These are phyloP conservation scores for Neurospora sp. DNA, from an alignment of 495 filamentous ascomycete species.

Conservation along the genomic window DNA sequence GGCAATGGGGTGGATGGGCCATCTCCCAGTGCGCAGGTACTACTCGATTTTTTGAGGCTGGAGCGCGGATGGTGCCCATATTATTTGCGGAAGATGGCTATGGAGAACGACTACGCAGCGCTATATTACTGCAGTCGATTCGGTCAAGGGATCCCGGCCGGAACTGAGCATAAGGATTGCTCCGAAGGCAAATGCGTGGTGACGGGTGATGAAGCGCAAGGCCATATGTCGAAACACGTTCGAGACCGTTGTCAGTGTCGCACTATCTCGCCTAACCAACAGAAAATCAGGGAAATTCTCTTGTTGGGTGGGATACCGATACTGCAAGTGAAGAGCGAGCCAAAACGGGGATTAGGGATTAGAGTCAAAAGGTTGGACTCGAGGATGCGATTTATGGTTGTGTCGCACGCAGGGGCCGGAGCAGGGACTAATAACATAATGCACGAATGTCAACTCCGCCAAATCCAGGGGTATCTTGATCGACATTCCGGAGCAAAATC, in stretches of 20 bases:
- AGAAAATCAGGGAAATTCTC: constrained; percentile 12
- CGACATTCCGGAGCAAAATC: not conserved
- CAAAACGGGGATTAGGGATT: constrained; percentile 3
- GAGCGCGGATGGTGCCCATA: constrained; percentile 16
- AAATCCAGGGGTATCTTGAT: constrained; percentile 4
- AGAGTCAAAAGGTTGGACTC: constrained; percentile 9
- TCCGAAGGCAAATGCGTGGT: constrained; percentile 13
- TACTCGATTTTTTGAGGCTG: constrained; percentile 13
- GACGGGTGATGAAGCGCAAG: constrained; percentile 11
- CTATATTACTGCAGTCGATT: constrained; percentile 16
- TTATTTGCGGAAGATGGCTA: constrained; percentile 9
- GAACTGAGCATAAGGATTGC: constrained; percentile 7
- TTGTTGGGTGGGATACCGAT: constrained; percentile 13
- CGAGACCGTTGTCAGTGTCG: constrained; percentile 13
- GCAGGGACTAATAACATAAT: constrained; percentile 10
- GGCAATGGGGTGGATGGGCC: not conserved
- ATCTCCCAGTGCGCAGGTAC: constrained; percentile 11
- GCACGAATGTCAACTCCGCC: constrained; percentile 15
- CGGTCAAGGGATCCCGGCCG: constrained; percentile 3
- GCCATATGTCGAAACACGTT: constrained; percentile 12
- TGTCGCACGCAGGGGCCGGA: constrained; percentile 14
- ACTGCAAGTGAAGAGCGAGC: constrained; percentile 2
- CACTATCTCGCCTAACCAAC: constrained; percentile 5
- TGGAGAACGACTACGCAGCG: constrained; percentile 11
- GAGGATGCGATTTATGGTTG: constrained; percentile 7